Evolutionary conservation across 2,329 filamentous ascomycete genomes (phyloP), one percentile per base, ranked within the genome.

Genomic region (Alternaria triticina): DNA sequence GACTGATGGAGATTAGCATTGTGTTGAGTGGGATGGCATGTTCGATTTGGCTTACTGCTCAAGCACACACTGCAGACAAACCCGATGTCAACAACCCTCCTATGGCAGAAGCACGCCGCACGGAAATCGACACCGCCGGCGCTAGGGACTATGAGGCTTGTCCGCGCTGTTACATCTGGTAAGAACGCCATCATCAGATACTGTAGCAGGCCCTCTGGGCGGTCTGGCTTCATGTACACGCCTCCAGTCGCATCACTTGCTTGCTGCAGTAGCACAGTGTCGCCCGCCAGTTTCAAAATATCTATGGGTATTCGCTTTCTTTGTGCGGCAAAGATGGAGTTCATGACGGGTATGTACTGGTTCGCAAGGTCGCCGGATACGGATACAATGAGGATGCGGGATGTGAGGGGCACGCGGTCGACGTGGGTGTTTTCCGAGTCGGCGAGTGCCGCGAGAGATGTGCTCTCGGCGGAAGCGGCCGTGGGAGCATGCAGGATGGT

Each of bases 261-360:
- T 82, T 99, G 96, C 77, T 99, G 95, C 52, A 99, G 85, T 79
- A 99, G 96, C 11, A 97, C 94, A 0, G 95, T 93, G 70, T 93
- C 89, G 22, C 93, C 93, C 45, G 91, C 89, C 12, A 99, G 85
- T 69, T 96, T 91, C 64, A 97, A 87, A 33, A 97, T 95, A 79
- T 99, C 96, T 73, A 99, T 94, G 23, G 94, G 92, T 67, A 99
- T 93, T 71, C 89, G 88, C 59, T 94, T 87, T 68, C 95, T 90
- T 74, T 97, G 92, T 62, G 95, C 96, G 3, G 96, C 96, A 81
- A 99, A 99, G 65, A 98, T 97, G 73, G 91, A 89, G 82, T 99
- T 99, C 96, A 99, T 99, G 70, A 97, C 96, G 0, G 95, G 91
- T 59, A 99, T 99, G 83, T 99, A 99, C 80, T 98, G 90, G 65